Conservation (phyloP, 495 filamentous ascomycete species). For the Antarctomyces pellizariae region DNA sequence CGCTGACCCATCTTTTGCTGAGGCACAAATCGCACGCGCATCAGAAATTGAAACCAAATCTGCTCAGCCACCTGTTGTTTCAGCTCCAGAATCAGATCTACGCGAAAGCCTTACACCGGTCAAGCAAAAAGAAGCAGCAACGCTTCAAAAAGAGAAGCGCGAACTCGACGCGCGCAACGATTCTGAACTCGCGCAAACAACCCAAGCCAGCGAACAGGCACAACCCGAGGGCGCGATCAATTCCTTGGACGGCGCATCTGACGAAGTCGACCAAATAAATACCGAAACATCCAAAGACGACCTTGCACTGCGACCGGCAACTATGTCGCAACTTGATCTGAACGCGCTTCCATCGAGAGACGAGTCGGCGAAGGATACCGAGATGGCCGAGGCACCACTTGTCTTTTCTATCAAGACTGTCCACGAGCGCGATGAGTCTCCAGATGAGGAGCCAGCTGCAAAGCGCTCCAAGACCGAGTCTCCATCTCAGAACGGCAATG, state of each 20-base stretch:
- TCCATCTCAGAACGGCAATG: constrained; percentile 5
- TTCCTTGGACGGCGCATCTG: background rate
- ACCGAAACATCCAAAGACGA: background rate
- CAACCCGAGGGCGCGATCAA: background rate
- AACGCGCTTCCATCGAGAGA: background rate
- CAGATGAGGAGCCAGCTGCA: constrained; percentile 45
- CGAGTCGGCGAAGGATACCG: constrained; percentile 5
- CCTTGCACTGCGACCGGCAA: background rate
- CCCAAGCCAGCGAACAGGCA: background rate
- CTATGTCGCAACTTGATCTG: background rate
- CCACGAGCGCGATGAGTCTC: constrained; percentile 46
- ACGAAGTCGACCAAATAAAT: background rate
- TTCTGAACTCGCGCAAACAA: background rate
- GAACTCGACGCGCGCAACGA: background rate
- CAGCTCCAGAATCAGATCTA: constrained; percentile 11
- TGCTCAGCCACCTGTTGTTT: constrained; percentile 7
- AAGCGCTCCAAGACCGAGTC: constrained; percentile 50
- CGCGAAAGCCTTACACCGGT: constrained; percentile 3
- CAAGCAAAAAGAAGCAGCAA: background rate
- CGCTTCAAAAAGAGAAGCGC: background rate
- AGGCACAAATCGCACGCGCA: too few species aligned
- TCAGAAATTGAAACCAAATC: too few species aligned
- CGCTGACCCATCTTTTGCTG: too few species aligned
- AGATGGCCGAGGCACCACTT: constrained; percentile 9
- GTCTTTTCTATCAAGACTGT: constrained; percentile 28